Evolutionary conservation across 257 asterid genomes (phyloP), one percentile per base, ranked within the genome.

Genomic region (Salvia hispanica): DNA sequence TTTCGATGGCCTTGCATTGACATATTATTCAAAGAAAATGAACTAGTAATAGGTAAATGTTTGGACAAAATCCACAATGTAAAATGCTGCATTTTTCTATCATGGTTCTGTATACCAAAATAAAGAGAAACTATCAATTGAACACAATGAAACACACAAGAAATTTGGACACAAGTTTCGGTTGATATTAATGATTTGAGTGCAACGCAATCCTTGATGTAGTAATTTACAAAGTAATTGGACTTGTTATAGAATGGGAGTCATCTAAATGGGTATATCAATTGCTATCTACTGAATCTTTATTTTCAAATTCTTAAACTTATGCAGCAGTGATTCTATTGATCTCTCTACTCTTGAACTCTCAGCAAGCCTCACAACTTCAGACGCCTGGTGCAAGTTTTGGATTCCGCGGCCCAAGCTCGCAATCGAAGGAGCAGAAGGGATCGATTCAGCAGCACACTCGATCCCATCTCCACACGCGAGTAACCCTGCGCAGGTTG

Each of bases 381-480:
- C 63, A n/a, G 99, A 83, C 5, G 92, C 94, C 76, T 78, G 79
- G 65, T 81, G 99, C 54, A 93, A 66, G 50, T 82, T 93, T 42
- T 70, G 84, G 69, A 93, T 81, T 47, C 98, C 98, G 37, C 97
- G 95, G 14, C 98, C 98, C 89, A 93, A 83, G 70, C 83, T 83
- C 45, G 97, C 99, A 40, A 93, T 93, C 2, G 97, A 90, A 58
- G 88, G 85, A 71, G 99, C 99, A 2, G 82, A 72, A 7, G 97
- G 99, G 46, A 82, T 70, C 2, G 96, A 93, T 62, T 93, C 98
- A 5, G 86, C 93, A 66, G 77, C 98, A 84, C 96, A 90, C 74
- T 93, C 98, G 42, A 93, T 90, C 36, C 97, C 95, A 75, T 93
- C 98, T 4, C 97, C 97, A 68, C 73, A 90, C 9, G 67, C 70